Conservation (phyloP, 2,329 filamentous ascomycete genomes). For the Ceratocystis smalleyi region DNA sequence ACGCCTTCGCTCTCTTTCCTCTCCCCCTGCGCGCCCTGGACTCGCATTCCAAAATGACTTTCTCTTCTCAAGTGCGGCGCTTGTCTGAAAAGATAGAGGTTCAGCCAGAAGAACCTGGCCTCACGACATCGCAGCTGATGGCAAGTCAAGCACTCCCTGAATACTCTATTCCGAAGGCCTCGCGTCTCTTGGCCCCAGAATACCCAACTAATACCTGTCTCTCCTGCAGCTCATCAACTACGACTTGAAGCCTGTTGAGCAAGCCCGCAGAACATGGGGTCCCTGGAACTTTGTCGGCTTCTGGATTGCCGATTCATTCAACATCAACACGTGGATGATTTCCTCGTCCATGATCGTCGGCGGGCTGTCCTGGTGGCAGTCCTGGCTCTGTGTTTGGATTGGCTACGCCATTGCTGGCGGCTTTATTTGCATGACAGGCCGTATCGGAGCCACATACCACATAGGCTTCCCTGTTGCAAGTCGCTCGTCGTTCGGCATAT, state of each 20-base stretch:
- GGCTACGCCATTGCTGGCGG: slow-evolving; percentile 63
- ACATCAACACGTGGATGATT: slow-evolving; percentile 93
- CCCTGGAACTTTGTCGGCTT: slow-evolving; percentile 80
- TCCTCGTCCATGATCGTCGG: slow-evolving; percentile 64
- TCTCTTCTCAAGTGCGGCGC: slow-evolving; percentile 15
- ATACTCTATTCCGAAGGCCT: background rate
- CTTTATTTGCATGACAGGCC: slow-evolving; percentile 64
- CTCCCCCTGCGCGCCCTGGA: background rate
- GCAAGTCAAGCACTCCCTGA: slow-evolving; percentile 25
- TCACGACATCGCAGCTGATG: slow-evolving; percentile 69
- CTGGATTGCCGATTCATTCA: slow-evolving; percentile 74
- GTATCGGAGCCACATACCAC: slow-evolving; percentile 76
- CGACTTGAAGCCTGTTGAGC: slow-evolving; percentile 69
- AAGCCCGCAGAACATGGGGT: slow-evolving; percentile 65
- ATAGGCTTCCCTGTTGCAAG: slow-evolving; percentile 74
- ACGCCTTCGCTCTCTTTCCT: background rate
- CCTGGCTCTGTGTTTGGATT: slow-evolving; percentile 75
- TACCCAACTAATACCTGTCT: slow-evolving; percentile 5
- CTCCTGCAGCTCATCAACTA: slow-evolving; percentile 53
- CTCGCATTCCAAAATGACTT: background rate
- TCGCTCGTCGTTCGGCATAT: slow-evolving; percentile 71
- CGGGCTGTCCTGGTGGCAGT: slow-evolving; percentile 82
- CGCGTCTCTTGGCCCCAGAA: background rate
- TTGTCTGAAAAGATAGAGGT: slow-evolving; percentile 51
- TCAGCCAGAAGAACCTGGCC: slow-evolving; percentile 51